Conservation (phyloP, 805 yeast genomes). For the Saccharomycopsis fibuligera region DNA sequence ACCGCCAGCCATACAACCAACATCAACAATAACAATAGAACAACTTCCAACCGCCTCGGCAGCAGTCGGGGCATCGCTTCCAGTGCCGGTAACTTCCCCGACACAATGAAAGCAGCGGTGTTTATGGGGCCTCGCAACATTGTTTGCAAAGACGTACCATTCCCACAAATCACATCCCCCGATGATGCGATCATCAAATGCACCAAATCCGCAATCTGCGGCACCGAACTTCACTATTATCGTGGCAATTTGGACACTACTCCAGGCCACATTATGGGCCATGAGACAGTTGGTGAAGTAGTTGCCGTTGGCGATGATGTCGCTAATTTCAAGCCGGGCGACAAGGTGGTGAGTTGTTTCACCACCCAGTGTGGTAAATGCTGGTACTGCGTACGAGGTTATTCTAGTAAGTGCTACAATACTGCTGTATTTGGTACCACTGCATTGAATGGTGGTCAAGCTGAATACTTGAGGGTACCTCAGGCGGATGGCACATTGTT, state of each 20-base stretch:
- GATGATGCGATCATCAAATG: constrained; percentile 44
- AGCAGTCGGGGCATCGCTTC: no score
- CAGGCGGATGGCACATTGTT: constrained; percentile 45
- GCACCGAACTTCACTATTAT: constrained; percentile 49
- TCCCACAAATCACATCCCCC: constrained; percentile 33
- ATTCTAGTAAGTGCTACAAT: constrained; percentile 47
- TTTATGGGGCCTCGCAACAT: constrained; percentile 39
- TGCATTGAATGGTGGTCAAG: constrained; percentile 56
- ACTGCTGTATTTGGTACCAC: constrained; percentile 54
- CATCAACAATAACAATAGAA: no score
- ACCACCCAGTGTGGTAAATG: constrained; percentile 57
- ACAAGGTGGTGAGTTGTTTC: constrained; percentile 40
- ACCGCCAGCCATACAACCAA: no score
- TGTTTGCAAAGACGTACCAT: constrained; percentile 33
- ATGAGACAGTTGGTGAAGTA: constrained; percentile 42
- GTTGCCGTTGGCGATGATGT: constrained; percentile 34
- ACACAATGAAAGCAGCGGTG: constrained; percentile 46
- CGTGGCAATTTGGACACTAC: constrained; percentile 41
- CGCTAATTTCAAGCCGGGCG: constrained; percentile 36
- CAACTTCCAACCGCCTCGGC: no score
- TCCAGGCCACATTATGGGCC: constrained; percentile 42
- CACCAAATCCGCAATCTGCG: constrained; percentile 44
- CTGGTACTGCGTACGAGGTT: constrained; percentile 50
- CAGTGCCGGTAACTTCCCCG: no score
- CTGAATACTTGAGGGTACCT: constrained; percentile 56